Evolutionary conservation across 768 basidiomycete species (phyloP), one percentile per base, ranked within the genome.

Genomic region (Auriscalpium vulgare): DNA sequence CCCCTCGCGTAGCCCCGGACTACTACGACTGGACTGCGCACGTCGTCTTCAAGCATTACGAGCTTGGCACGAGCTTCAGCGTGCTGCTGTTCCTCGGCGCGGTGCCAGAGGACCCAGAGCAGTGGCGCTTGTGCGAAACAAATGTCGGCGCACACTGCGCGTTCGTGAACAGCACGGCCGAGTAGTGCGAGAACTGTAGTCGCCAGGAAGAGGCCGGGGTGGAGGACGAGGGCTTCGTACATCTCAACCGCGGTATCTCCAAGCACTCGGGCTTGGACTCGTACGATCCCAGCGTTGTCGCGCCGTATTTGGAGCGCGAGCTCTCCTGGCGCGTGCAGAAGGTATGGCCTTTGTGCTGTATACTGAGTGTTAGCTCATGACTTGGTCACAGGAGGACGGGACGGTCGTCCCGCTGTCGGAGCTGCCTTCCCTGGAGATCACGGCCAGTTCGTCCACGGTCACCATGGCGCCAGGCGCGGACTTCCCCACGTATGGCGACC

Each of bases 61-160:
- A 74, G 58, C 59, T 77, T 35, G 72, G 71, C 1, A 53, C 63
- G 10, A 76, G 74, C 66, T 79, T 76, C 63, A 66, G 66, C 7
- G 68, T 80, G 29, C 61, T 74, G 36, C 59, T 81, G 51, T 80
- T 80, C 74, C 64, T 81, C 7, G 78, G 76, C 5, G 56, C 56
- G 10, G 71, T 72, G 14, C 74, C 74, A 10, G 67, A 66, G 38
- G 70, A 77, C 46, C 66, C 72, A 4, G 56, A 58, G 10, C 59
- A 73, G 36, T 79, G 77, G 77, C 66, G 61, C 50, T 54, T 58
- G 8, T 63, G 66, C 58, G 57, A 65, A 3, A 63, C 67, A 47
- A 72, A 71, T 54, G 74, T 77, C 37, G 79, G 77, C 21, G 62
- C 71, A 0, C 73, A 76, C 63, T 63, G 69, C 51, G 73, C 69